These are phyloP conservation scores for Saccharomycopsis guyanensis DNA, from an alignment of 805 yeast genomes.

Conservation along the genomic window DNA sequence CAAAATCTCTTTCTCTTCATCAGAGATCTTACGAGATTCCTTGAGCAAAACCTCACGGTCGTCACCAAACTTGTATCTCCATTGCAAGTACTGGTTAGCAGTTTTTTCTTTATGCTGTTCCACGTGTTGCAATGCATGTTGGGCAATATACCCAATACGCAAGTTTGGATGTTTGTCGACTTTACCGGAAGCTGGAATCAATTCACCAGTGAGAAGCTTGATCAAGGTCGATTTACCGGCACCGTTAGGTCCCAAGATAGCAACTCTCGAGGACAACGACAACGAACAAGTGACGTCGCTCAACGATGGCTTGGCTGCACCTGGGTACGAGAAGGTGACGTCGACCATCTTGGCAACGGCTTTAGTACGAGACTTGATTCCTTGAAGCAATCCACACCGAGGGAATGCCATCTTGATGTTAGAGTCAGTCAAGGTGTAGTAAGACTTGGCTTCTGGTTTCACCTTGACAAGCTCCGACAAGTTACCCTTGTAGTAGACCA, in stretches of 20 bases:
- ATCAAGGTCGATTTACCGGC: constrained; percentile 97
- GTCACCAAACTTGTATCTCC: constrained; percentile 97
- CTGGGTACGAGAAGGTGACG: constrained; percentile 87
- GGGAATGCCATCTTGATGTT: constrained; percentile 97
- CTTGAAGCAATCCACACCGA: constrained; percentile 95
- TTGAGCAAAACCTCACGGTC: constrained; percentile 94
- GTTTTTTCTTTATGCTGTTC: constrained; percentile 96
- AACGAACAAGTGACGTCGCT: constrained; percentile 78
- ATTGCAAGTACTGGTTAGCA: constrained; percentile 94
- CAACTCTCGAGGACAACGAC: constrained; percentile 93
- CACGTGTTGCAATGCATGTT: constrained; percentile 96
- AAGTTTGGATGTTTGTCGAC: constrained; percentile 97
- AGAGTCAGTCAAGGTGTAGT: constrained; percentile 87
- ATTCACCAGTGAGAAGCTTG: constrained; percentile 87
- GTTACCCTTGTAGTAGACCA: constrained; percentile 94
- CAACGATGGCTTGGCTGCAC: constrained; percentile 78
- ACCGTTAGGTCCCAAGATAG: constrained; percentile 95
- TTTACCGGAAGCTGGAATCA: constrained; percentile 76
- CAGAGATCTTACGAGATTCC: constrained; percentile 83
- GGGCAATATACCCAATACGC: constrained; percentile 98
- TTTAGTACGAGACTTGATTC: constrained; percentile 90
- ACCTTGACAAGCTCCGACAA: constrained; percentile 84
- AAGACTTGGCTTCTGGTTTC: constrained; percentile 93
- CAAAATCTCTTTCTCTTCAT: constrained; percentile 71
- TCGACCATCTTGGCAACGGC: constrained; percentile 83